Conservation (phyloP, 768 basidiomycete species). For the Phanerodontia chrysosporium region DNA sequence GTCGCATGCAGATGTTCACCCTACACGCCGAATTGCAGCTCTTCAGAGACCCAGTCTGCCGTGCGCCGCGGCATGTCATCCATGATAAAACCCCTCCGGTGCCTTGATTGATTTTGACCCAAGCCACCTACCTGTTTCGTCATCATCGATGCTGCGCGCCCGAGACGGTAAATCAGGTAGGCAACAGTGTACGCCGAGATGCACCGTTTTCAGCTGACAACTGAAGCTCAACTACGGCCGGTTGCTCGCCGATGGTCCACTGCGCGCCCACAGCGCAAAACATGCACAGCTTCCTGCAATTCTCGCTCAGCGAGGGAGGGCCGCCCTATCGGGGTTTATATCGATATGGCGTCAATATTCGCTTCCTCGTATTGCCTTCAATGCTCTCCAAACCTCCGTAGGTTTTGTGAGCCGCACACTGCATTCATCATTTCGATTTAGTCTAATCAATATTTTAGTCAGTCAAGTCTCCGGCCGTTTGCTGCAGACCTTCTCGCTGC, state of each 20-base stretch:
- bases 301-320: too few relatives aligned
- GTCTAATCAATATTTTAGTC: neutral
- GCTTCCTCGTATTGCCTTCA: neutral
- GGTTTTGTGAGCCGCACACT: too few relatives aligned
- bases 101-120: neutral
- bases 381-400: neutral
- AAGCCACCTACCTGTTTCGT: conserved; percentile 1
- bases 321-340: too few relatives aligned
- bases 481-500: conserved; percentile 22
- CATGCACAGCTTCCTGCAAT: too few relatives aligned
- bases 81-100: neutral
- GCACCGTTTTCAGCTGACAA: neutral
- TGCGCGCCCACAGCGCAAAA: neutral
- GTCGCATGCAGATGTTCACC: conserved; percentile 62
- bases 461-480: conserved; percentile 9
- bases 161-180: conserved; percentile 1
- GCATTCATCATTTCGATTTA: neutral
- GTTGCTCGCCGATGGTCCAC: neutral
- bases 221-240: conserved; percentile 11
- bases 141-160: neutral
- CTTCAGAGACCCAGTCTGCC: neutral
- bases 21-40: conserved; percentile 34
- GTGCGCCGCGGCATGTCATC: neutral
- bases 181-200: conserved; percentile 11
- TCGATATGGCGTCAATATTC: neutral